Base-by-base conservation (phyloP, 768 basidiomycete genomes). In the Suillus spraguei region DNA sequence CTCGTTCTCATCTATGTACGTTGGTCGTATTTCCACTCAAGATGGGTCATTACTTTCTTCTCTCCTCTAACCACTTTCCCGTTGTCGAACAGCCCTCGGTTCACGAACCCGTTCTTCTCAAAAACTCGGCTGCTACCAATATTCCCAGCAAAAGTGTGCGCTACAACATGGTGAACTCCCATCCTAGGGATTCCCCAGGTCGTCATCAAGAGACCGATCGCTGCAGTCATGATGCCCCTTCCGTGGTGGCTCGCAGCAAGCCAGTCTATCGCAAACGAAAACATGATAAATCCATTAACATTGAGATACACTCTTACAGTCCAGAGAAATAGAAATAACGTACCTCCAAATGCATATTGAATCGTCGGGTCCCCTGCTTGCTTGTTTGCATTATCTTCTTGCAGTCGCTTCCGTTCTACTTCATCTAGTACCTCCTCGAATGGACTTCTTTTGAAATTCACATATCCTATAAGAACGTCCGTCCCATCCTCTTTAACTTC, bases 191-290 rank as follows among this genome's bases (percentile, higher is more conserved):
- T 77, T 24, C 78, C 84, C 89, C 91, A 91, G 13, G 80, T 69
- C 17, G 81, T 69, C 50, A 92, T 60, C 38, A 93, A 55, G 6
- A 81, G 82, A 9, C 73, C 74, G 38, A 92, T 69, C 0, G 83
- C 88, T n/a, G 83, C 85, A 24, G 83, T 82, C 91, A 92, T 92
- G 65, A 92, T 90, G 0, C 90, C 89, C 66, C 76, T 80, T 36
- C 88, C 81, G 63, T 91, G 89, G 68, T 89, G 83, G 39, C 81
- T 82, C 17, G 85, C 79, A 6, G 80, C 82, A 47, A 91, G 73
- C 65, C 82, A 90, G 69, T 89, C 90, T 89, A 68, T n/a, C 28
- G 4, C 38, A 39, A 5, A 22, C 24, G 20, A 39, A 32, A 36
- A n/a, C 10, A 17, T 22, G 14, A 55, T 22, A 17, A 17, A 56